These are phyloP conservation scores for Pascua guehoae DNA, from an alignment of 1,284 basidiomycete genomes.

Conservation along the genomic window DNA sequence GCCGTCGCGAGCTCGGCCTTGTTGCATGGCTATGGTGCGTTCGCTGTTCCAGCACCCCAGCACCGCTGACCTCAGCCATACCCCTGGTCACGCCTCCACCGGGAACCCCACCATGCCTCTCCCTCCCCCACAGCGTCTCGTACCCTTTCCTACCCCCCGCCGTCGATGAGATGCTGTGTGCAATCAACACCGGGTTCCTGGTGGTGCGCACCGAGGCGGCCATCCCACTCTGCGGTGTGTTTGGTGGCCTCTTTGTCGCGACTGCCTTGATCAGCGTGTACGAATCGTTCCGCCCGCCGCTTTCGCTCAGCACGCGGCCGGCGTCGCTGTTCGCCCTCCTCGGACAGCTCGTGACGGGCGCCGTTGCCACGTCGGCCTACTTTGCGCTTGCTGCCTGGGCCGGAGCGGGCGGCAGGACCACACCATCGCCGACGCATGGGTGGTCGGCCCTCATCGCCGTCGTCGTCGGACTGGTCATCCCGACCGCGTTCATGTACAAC, in stretches of 20 bases:
- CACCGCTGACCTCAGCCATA: too few species aligned
- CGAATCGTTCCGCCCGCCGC: constrained; percentile 6
- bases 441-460: constrained; percentile 8
- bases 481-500: constrained; percentile 2
- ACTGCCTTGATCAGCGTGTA: background rate
- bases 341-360: constrained; percentile 12
- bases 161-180: background rate
- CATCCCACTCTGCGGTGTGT: background rate
- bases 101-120: too few species aligned
- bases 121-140: too few species aligned
- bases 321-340: constrained; percentile 6
- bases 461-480: background rate
- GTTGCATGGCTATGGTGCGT: too few species aligned
- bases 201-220: background rate
- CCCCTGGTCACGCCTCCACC: too few species aligned
- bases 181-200: background rate
- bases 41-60: too few species aligned
- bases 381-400: constrained; percentile 4
- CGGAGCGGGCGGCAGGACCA: background rate
- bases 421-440: constrained; percentile 4
- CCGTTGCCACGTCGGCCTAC: constrained; percentile 8
- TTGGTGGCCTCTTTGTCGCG: background rate
- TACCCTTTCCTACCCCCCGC: background rate
- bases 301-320: constrained; percentile 2
- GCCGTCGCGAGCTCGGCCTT: too few species aligned